Evolutionary conservation across 75 land plant species (phyloP), one percentile per base, ranked within the genome.

Genomic region (Sequoia sempervirens): DNA sequence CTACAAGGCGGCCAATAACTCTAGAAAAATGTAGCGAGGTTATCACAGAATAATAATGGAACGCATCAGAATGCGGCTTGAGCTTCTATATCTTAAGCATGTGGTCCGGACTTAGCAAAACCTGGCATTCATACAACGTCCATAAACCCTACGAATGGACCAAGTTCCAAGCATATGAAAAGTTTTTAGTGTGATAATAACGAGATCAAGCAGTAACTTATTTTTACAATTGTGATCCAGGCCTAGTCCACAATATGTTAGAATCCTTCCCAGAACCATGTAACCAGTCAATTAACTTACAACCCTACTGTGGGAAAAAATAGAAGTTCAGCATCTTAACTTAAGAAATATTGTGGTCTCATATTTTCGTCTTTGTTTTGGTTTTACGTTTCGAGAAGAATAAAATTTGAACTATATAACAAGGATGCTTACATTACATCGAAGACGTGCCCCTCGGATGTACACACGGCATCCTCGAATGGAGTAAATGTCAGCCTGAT

Each of bases 391-490:
- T 61, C 26, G n/a, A 61, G 7, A 61, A 4, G n/a, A 61, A 61
- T 61, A 5, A 26, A 61, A 61, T 26, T 1, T 61, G 4, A 61
- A 61, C 8, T 61, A 26, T 23, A 1, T 20, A 61, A 61, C 66
- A 6, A 23, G 7, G 28, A 40, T 38, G 89, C 96, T 87, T 53
- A 97, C 99, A 97, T 87, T 5, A 95, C 75, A 30, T 97, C 99
- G 82, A 97, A 97, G 41, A 97, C 96, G 74, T 91, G 93, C 41
- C 99, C 99, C 83, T 93, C 98, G 15, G 47, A 80, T 4, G 99
- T 97, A 83, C 99, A 95, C 2, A 97, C 95, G 8, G 99, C 89
- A 56, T 90, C 93, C 84, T 92, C 94, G 72, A 97, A 97, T 0
- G 99, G 99, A 54, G 94, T 93, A 81, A 97, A 97, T 11, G 94